These are phyloP conservation scores for Termitomyces bulborhizus DNA, from an alignment of 768 basidiomycete species.

Conservation along the genomic window DNA sequence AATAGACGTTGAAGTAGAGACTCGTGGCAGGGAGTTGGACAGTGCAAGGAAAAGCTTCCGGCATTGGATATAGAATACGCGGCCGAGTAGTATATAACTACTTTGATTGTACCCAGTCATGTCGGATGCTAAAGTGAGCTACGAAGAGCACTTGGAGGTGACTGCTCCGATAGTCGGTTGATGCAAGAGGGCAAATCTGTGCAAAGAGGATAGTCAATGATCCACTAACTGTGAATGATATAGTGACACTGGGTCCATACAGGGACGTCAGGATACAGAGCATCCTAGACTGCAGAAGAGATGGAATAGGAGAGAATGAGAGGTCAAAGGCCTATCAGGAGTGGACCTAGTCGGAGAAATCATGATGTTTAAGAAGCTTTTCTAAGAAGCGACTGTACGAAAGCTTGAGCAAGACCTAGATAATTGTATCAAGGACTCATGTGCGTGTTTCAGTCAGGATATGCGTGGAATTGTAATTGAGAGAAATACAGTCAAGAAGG, in stretches of 20 bases:
- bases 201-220: background rate
- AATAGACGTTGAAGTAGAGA: no score
- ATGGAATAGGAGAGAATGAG: conserved; percentile 70
- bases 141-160: conserved; percentile 72
- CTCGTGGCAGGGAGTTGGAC: no score
- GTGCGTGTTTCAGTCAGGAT: conserved; percentile 73
- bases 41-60: no score
- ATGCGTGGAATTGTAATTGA: conserved; percentile 77
- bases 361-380: conserved; percentile 8
- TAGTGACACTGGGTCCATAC: conserved; percentile 7
- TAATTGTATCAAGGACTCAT: conserved; percentile 98
- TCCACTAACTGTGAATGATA: background rate
- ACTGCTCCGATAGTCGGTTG: conserved; percentile 73
- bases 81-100: no score
- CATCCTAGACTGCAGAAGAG: conserved; percentile 51
- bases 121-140: no score
- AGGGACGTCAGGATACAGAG: conserved; percentile 52
- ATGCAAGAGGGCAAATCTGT: conserved; percentile 89
- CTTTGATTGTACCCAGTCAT: no score
- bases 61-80: no score
- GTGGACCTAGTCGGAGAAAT: conserved; percentile 6
- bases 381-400: conserved; percentile 25
- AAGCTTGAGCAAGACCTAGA: conserved; percentile 93
- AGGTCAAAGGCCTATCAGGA: conserved; percentile 67
- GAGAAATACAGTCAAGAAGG: conserved; percentile 76